Conservation (phyloP, 495 filamentous ascomycete species). For the Penicillium herquei region DNA sequence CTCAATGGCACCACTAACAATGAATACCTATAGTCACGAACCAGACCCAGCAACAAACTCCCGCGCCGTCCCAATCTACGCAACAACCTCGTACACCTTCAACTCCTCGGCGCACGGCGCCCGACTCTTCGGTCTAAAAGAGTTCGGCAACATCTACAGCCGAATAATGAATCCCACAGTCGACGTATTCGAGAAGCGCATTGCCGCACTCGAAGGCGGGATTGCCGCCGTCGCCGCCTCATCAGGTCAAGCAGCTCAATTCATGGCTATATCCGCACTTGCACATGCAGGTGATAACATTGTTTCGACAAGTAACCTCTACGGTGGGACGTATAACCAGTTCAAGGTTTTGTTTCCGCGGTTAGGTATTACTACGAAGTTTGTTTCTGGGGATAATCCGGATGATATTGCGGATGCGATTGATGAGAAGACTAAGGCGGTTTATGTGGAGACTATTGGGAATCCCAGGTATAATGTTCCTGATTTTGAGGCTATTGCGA, state of each 20-base stretch:
- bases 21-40: constrained; percentile 60
- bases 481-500: constrained; percentile 80
- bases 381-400: constrained; percentile 79
- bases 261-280: constrained; percentile 85
- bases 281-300: constrained; percentile 92
- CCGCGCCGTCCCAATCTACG: constrained; percentile 94
- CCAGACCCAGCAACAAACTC: constrained; percentile 85
- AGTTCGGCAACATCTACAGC: constrained; percentile 98
- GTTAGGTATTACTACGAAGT: constrained; percentile 86
- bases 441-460: constrained; percentile 93
- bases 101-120: constrained; percentile 97
- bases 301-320: constrained; percentile 86
- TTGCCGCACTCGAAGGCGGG: constrained; percentile 93
- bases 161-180: constrained; percentile 98
- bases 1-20: neutral
- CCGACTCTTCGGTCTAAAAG: constrained; percentile 93
- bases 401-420: constrained; percentile 81
- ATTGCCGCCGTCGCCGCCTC: constrained; percentile 85
- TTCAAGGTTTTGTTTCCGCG: constrained; percentile 90
- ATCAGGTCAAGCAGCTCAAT: constrained; percentile 92
- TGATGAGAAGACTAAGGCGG: constrained; percentile 94
- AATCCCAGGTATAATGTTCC: constrained; percentile 96
- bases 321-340: constrained; percentile 98
- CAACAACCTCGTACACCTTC: constrained; percentile 89
- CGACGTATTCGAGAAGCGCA: constrained; percentile 92